Percentiles rank a stretch among this genome's conserved stretches.
phyloP scores from a whole-genome alignment of 495 filamentous ascomycete species.

The Aspergillus homomorphus region DNA sequence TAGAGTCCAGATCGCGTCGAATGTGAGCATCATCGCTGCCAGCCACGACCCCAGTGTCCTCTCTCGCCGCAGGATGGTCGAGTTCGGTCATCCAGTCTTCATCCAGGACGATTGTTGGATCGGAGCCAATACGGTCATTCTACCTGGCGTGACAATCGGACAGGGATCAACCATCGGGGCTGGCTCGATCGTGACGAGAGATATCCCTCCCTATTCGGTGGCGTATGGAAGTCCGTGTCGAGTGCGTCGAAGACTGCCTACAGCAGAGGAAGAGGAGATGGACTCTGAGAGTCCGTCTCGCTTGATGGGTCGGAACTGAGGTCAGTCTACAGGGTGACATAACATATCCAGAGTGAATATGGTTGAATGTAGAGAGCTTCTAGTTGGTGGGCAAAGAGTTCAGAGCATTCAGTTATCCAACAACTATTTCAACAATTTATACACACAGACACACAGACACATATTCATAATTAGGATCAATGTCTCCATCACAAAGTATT shows the following conservation, averaged over 20 bases:
- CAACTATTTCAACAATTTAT: background rate
- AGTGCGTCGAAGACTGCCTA: too few species aligned
- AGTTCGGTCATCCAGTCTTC: constrained; percentile 64
- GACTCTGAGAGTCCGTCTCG: too few species aligned
- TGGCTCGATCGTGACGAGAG: constrained; percentile 41
- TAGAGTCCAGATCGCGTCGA: constrained; percentile 70
- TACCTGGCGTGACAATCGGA: constrained; percentile 62
- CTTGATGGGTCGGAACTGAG: too few species aligned
- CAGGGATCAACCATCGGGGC: constrained; percentile 41
- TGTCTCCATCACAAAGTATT: constrained; percentile 6
- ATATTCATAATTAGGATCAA: too few species aligned
- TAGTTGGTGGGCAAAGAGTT: too few species aligned
- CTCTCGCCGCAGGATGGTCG: constrained; percentile 66
- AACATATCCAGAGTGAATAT: too few species aligned
- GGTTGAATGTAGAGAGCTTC: too few species aligned
- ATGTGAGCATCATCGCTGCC: constrained; percentile 61
- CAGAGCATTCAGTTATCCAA: too few species aligned
- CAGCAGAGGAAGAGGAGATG: too few species aligned
- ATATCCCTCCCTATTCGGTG: constrained; percentile 24
- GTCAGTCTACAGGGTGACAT: too few species aligned
- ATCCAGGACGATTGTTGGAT: constrained; percentile 85
- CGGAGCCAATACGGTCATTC: constrained; percentile 64
- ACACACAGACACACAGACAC: background rate
- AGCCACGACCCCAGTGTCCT: constrained; percentile 66
- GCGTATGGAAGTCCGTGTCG: too few species aligned